phyloP scores from a whole-genome alignment of 768 basidiomycete genomes.

The Phaeotremella skinneri region DNA sequence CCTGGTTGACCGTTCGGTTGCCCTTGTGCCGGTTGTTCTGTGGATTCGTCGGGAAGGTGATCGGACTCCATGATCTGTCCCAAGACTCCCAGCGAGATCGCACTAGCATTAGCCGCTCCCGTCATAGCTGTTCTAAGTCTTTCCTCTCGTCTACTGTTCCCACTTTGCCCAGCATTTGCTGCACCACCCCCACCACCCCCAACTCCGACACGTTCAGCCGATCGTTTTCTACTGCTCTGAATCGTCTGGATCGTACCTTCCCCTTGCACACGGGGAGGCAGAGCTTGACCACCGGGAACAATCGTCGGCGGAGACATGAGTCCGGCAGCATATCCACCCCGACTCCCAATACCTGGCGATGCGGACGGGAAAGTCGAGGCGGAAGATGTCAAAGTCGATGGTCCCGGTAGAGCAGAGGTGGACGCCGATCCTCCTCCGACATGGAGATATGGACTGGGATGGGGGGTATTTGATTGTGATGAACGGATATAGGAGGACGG shows the following conservation, averaged over 20 bases:
- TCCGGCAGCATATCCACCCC: constrained; percentile 29
- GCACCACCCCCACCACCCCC: neutral
- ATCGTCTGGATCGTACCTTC: constrained; percentile 3
- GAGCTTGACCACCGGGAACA: constrained; percentile 35
- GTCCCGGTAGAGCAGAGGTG: neutral
- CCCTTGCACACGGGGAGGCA: constrained; percentile 28
- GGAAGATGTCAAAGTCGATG: neutral
- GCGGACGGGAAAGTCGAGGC: neutral
- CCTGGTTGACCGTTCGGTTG: constrained; percentile 5
- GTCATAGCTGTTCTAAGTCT: constrained; percentile 23
- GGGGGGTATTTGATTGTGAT: neutral
- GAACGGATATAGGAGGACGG: constrained; percentile 37
- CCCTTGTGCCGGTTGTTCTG: constrained; percentile 5
- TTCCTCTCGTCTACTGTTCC: constrained; percentile 31
- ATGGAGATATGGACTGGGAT: neutral
- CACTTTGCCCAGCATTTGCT: neutral
- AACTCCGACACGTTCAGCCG: constrained; percentile 23
- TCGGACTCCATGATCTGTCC: constrained; percentile 38
- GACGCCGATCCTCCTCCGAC: neutral
- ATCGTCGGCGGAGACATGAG: constrained; percentile 40
- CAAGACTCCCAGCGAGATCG: constrained; percentile 32
- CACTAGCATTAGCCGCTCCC: constrained; percentile 25
- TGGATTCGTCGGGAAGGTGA: constrained; percentile 2
- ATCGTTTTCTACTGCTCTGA: constrained; percentile 16
- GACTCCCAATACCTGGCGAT: constrained; percentile 5